Base-by-base conservation (phyloP, 2,329 filamentous ascomycete genomes). In the Venturia oleaginea region DNA sequence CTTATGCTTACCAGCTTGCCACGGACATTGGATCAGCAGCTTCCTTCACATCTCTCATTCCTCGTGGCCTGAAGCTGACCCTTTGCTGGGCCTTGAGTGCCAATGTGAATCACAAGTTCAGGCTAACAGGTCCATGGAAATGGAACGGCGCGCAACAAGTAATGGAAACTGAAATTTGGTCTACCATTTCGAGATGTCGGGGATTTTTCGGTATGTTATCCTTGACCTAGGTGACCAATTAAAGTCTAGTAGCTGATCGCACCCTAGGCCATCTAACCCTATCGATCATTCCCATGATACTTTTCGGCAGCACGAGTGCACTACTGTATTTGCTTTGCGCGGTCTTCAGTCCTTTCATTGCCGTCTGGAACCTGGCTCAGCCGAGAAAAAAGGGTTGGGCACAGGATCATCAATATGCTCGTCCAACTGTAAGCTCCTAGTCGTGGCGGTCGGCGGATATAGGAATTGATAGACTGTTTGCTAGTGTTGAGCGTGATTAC, bases 1-100 rank as follows among this genome's bases (percentile, higher is more conserved):
- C 75, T 64, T 82, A 82, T 66, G 77, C 77, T 0, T 81, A 81
- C 69, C 80, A 82, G 70, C 74, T 82, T 4, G 79, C 79, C 0
- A 71, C 79, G 0, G 80, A 81, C 67, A 78, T 81, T 67, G 77
- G 76, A 1, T 69, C 78, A 3, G 79, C 78, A 0, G 78, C 79
- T 0, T 74, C 69, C 0, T 70, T 77, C 17, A 62, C 46, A 8
- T 46, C 40, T 30, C 24, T 51, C 40, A 4, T 37, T 38, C 24
- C 27, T n/a, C 61, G 40, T 22, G 61, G 61, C 30, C 8, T 30
- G 40, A 62, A 62, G 24, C 8, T 54, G 34, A 32, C 34, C 4
- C n/a, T 51, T 6, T 37, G 40, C 24, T 62, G 61, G 61, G 61
- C 61, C 4, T 17, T 62, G 17, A 62, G 61, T 13, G 38, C 61